A percentile compares a stretch with the other conserved stretches of the same genome.
Conservation (phyloP, 1,139 yeast genomes). For the Debaryomyces sp. region DNA sequence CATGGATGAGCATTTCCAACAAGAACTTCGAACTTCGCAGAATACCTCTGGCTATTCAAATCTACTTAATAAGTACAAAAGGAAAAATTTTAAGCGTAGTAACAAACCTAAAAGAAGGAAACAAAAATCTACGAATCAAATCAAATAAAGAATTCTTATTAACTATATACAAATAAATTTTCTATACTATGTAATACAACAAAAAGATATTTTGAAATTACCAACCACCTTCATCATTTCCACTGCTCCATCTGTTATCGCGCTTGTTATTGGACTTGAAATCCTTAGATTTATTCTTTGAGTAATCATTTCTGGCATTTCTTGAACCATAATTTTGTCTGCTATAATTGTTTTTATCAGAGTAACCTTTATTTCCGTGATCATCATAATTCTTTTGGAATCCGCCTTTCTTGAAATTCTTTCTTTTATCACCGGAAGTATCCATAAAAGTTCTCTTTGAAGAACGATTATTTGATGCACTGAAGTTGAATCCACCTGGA, state of each 20-base stretch:
- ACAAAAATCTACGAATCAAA: background rate
- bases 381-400: background rate
- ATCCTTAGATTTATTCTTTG: background rate
- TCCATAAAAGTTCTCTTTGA: conserved; percentile 16
- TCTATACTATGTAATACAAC: background rate
- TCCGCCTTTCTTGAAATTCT: conserved; percentile 19
- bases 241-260: background rate
- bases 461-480: conserved; percentile 16
- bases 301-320: conserved; percentile 1
- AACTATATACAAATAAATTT: conserved; percentile 5
- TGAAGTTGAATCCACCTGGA: conserved; percentile 21
- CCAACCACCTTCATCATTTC: background rate
- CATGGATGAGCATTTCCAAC: background rate
- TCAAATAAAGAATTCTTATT: background rate
- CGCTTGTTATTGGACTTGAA: background rate
- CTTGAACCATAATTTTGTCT: conserved; percentile 5
- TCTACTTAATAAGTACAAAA: background rate
- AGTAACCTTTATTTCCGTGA: conserved; percentile 4
- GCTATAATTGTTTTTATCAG: conserved; percentile 4
- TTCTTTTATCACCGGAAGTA: conserved; percentile 10
- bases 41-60: background rate
- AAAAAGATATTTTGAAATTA: background rate
- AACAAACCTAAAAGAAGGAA: background rate
- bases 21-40: background rate
- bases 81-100: background rate